A percentile compares a stretch with the other conserved stretches of the same genome.
Conservation (phyloP, 2,329 filamentous ascomycete genomes). For the Erysiphe neolycopersici region DNA sequence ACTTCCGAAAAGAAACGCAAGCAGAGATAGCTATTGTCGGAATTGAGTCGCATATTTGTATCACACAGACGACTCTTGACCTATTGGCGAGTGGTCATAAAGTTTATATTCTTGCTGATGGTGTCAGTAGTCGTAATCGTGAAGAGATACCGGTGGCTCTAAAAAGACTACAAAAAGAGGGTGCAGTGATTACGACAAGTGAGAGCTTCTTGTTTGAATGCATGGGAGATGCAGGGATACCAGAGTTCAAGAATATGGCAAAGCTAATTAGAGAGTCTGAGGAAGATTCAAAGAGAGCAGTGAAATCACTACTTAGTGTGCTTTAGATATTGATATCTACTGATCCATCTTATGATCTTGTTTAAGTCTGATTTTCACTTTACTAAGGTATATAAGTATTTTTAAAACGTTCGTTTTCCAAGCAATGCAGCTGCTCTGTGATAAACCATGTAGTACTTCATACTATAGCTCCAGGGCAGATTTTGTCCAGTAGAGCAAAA, state of each 20-base stretch:
- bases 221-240: conserved; percentile 52
- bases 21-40: conserved; percentile 55
- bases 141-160: conserved; percentile 63
- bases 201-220: conserved; percentile 80
- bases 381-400: no score
- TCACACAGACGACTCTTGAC: conserved; percentile 78
- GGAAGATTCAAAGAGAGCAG: conserved; percentile 38
- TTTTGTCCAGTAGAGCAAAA: no score
- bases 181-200: conserved; percentile 57
- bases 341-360: no score
- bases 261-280: conserved; percentile 53
- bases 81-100: conserved; percentile 45
- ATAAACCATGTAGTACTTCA: no score
- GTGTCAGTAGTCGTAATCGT: conserved; percentile 62
- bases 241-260: conserved; percentile 48
- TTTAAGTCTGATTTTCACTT: no score
- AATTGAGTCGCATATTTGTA: conserved; percentile 84
- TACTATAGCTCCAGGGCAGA: no score
- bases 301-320: conserved; percentile 39
- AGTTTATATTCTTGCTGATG: conserved; percentile 75
- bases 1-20: conserved; percentile 14
- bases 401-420: no score
- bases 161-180: conserved; percentile 45
- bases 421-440: no score
- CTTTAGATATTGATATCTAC: conserved; percentile 17